These are phyloP conservation scores for Diaporthe sp. DNA, from an alignment of 2,329 filamentous ascomycete species.

Conservation along the genomic window DNA sequence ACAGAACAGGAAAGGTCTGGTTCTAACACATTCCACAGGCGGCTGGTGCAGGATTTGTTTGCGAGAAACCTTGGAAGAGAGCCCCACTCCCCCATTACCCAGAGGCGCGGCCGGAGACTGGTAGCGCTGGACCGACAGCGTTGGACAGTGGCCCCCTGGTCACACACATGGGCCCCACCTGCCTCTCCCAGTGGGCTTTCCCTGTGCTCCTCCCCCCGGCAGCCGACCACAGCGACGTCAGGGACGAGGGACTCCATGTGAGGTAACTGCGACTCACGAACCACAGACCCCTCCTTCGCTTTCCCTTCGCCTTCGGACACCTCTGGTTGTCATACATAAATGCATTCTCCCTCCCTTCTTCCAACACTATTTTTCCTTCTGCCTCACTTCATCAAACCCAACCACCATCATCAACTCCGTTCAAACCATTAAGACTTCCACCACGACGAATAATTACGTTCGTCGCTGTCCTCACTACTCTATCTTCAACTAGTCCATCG, in stretches of 20 bases:
- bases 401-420: constrained; percentile 6
- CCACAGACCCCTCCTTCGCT: constrained; percentile 33
- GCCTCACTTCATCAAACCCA: background rate
- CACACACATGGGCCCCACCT: constrained; percentile 23
- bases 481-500: background rate
- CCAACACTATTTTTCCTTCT: background rate
- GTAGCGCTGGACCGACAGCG: constrained; percentile 19
- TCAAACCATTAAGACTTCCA: background rate
- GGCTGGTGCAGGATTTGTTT: background rate
- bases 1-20: background rate
- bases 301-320: constrained; percentile 27
- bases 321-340: constrained; percentile 36
- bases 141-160: constrained; percentile 18
- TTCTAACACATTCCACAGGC: constrained; percentile 21
- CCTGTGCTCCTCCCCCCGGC: constrained; percentile 17
- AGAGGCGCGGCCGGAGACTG: constrained; percentile 4
- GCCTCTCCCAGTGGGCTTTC: constrained; percentile 8
- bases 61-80: background rate
- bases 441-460: background rate
- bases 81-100: constrained; percentile 26
- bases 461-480: background rate
- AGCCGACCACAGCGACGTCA: constrained; percentile 40
- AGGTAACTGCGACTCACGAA: constrained; percentile 40
- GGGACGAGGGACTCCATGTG: constrained; percentile 38
- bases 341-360: constrained; percentile 31